Percentiles rank a stretch among this genome's conserved stretches.
phyloP scores from a whole-genome alignment of 2,329 filamentous ascomycete species.

The Scedosporium aurantiacum region DNA sequence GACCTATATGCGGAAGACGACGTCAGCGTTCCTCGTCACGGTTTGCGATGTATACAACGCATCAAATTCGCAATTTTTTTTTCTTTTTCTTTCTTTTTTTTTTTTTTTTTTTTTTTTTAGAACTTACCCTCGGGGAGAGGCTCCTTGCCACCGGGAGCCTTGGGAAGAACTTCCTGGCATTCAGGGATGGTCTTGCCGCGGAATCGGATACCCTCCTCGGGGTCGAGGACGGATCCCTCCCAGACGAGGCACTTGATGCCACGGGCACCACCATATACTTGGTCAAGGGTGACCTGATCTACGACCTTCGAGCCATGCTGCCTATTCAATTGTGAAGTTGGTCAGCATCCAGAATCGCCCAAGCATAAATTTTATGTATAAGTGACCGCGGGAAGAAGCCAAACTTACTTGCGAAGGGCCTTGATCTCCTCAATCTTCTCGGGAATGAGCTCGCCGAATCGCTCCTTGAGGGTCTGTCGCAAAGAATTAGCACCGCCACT shows the following conservation, averaged over 20 bases:
- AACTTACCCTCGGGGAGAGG: conserved; percentile 78
- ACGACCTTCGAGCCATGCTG: conserved; percentile 92
- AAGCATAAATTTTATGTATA: background rate
- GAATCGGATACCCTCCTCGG: conserved; percentile 99
- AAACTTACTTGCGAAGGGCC: conserved; percentile 81
- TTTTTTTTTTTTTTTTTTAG: no score
- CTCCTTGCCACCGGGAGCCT: conserved; percentile 92
- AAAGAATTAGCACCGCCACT: background rate
- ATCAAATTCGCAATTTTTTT: background rate
- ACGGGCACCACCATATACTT: conserved; percentile 98
- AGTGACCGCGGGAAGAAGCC: conserved; percentile 5
- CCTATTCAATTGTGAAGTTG: conserved; percentile 33
- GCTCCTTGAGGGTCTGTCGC: conserved; percentile 84
- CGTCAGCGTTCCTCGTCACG: background rate
- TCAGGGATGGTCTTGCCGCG: conserved; percentile 98
- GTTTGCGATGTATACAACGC: background rate
- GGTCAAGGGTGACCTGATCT: conserved; percentile 96
- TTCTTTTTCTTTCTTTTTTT: no score
- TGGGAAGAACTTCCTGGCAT: conserved; percentile 94
- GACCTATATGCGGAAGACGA: conserved; percentile 40
- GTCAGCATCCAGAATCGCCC: conserved; percentile 10
- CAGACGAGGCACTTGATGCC: conserved; percentile 98
- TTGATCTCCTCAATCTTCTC: conserved; percentile 99
- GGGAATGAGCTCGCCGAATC: conserved; percentile 90
- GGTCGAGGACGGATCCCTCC: conserved; percentile 96